Evolutionary conservation across 1,284 basidiomycete genomes (phyloP), one percentile per base, ranked within the genome.

Genomic region (Leccinum pseudoinsigne): DNA sequence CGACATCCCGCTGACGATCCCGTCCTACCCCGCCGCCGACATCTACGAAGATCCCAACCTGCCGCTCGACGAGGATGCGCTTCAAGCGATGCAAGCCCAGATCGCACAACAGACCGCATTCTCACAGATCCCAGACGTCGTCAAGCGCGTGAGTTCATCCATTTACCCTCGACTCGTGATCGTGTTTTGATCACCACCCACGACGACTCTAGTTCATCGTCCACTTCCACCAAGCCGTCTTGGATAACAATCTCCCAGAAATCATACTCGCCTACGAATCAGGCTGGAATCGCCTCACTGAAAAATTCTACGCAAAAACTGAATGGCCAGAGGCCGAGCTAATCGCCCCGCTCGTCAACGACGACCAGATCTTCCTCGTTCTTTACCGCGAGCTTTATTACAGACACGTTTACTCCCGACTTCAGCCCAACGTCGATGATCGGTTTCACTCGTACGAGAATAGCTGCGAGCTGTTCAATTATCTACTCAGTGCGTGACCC

Each of bases 401-500:
- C 76, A 87, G 92, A 57, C 95, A 98, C 75, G 94, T 98, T 59
- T 98, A 98, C 80, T 97, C 96, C 9, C 91, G 95, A 56, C 84
- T 98, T 57, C 90, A 93, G 73, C 96, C 97, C 62, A 93, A 97
- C 77, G 89, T 98, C 68, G 96, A 98, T 76, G 97, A 98, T 79
- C 91, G 97, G 61, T 96, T 98, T 84, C 94, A 97, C 77, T 97
- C 95, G 2, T 99, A 98, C 79, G 97, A 98, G 78, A 97, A 98
- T 81, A 97, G 95, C 78, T 98, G 97, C 84, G 94, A 97, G 76
- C 83, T 99, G 68, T 78, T 98, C 87, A 98, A 98, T 81, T 96
- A 96, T 76, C 87, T 99, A n/a, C 82, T 94, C 64, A 93, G 86
- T 87, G 67, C 60, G 85, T 78, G 55, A 57, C 56, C 14, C 8